A percentile compares a stretch with the other conserved stretches of the same genome.
These are phyloP conservation scores for Lathyrus sativus DNA, from an alignment of 306 rosid species.

Conservation along the genomic window DNA sequence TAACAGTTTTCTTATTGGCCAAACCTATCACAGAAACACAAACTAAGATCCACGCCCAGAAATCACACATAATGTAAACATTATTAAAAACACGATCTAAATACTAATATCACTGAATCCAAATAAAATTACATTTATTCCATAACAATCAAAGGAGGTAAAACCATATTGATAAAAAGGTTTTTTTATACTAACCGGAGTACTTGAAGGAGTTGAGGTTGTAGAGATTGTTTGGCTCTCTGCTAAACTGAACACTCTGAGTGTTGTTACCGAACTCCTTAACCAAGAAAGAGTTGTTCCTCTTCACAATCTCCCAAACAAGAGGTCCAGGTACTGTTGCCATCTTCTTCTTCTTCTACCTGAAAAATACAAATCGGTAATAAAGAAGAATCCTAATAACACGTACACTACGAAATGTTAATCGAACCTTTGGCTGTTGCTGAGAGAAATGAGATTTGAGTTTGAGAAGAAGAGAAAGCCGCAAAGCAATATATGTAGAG, in stretches of 20 bases:
- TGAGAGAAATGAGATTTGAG: neutral
- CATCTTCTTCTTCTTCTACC: conserved; percentile 51
- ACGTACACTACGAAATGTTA: neutral
- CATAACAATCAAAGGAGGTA: neutral
- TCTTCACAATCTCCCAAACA: conserved; percentile 94
- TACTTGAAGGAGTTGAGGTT: conserved; percentile 76
- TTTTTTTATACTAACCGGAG: conserved; percentile 54
- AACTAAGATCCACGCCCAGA: neutral
- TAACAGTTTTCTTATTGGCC: conserved; percentile 95
- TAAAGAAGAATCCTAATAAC: neutral
- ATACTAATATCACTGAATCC: neutral
- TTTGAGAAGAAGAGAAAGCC: neutral
- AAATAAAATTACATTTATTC: neutral
- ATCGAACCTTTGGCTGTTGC: neutral
- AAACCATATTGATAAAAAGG: neutral
- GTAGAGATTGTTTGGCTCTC: conserved; percentile 80
- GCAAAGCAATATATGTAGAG: neutral
- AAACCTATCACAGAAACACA: conserved; percentile 52
- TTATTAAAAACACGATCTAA: neutral
- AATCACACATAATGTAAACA: too few relatives aligned
- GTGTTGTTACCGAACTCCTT: conserved; percentile 80
- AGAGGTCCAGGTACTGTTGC: conserved; percentile 79
- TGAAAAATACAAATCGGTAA: neutral
- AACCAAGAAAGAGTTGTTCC: conserved; percentile 80
- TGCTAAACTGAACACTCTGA: conserved; percentile 81